phyloP scores from a whole-genome alignment of 768 basidiomycete species.

The Cystofilobasidium capitatum region DNA sequence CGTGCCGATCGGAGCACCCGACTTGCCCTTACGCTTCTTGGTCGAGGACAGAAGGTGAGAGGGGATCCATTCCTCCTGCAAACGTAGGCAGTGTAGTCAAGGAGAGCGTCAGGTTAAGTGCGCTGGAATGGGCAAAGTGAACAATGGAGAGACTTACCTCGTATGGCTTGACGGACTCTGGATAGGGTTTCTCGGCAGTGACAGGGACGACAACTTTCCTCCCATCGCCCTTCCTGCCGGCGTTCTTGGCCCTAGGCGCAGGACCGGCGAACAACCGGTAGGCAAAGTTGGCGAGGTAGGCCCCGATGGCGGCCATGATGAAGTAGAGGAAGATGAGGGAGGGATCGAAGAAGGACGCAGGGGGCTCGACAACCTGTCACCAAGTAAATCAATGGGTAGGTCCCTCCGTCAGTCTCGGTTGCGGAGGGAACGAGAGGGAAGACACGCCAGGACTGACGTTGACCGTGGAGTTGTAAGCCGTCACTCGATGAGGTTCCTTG shows the following conservation, averaged over 20 bases:
- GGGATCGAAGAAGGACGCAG: slow-evolving; percentile 2
- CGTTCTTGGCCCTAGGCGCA: background rate
- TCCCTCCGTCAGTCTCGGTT: background rate
- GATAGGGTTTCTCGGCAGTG: background rate
- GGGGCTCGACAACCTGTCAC: slow-evolving; percentile 1
- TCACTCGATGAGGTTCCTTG: slow-evolving; percentile 18
- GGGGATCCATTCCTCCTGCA: slow-evolving; percentile 8
- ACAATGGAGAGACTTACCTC: too few relatives aligned
- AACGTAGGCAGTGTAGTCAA: background rate
- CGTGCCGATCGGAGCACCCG: background rate
- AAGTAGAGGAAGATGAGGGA: slow-evolving; percentile 38
- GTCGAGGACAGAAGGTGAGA: background rate
- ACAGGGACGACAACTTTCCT: background rate
- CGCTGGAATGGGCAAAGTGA: too few relatives aligned
- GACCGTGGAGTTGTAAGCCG: slow-evolving; percentile 41
- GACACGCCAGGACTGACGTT: slow-evolving; percentile 29
- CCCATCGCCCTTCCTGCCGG: background rate
- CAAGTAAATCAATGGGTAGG: background rate
- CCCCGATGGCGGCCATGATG: slow-evolving; percentile 34
- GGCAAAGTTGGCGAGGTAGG: slow-evolving; percentile 32
- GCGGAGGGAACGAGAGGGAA: background rate
- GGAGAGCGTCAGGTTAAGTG: background rate
- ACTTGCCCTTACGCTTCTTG: background rate
- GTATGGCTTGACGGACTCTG: background rate
- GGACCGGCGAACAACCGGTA: slow-evolving; percentile 35